Conservation (phyloP, 2,329 filamentous ascomycete species). For the Claviceps sp. region DNA sequence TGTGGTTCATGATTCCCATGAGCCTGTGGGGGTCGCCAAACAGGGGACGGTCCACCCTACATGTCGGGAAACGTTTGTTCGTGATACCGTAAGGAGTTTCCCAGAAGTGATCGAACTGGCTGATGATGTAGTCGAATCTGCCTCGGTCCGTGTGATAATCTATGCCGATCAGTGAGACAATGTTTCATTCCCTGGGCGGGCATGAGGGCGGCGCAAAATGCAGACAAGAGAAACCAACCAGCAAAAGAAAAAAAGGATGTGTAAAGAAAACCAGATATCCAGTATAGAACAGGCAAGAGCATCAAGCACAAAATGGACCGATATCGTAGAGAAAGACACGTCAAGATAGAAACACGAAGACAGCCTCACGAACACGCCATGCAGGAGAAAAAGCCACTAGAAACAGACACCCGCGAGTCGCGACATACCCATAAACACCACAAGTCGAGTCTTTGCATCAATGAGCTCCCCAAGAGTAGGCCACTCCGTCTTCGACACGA, state of each 20-base stretch:
- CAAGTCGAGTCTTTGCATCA: constrained; percentile 43
- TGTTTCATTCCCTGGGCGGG: background rate
- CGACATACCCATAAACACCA: constrained; percentile 55
- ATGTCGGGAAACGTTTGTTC: constrained; percentile 46
- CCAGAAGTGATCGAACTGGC: constrained; percentile 53
- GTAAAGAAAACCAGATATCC: too few relatives aligned
- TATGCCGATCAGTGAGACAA: constrained; percentile 16
- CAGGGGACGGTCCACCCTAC: constrained; percentile 48
- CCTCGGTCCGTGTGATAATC: constrained; percentile 43
- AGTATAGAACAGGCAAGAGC: background rate
- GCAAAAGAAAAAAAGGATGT: background rate
- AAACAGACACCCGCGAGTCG: background rate
- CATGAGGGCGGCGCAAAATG: background rate
- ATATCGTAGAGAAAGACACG: background rate
- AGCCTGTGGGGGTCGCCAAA: constrained; percentile 23
- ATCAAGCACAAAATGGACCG: too few relatives aligned
- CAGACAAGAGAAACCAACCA: background rate
- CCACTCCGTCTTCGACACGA: constrained; percentile 39
- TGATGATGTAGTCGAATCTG: constrained; percentile 46
- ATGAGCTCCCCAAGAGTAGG: constrained; percentile 59
- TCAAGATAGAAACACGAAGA: too few relatives aligned
- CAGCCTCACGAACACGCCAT: too few relatives aligned
- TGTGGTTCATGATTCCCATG: constrained; percentile 32
- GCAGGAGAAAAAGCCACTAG: too few relatives aligned
- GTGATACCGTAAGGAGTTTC: constrained; percentile 60